Base-by-base conservation (phyloP, 306 rosid species). In the Vigna reflexopilosa region DNA sequence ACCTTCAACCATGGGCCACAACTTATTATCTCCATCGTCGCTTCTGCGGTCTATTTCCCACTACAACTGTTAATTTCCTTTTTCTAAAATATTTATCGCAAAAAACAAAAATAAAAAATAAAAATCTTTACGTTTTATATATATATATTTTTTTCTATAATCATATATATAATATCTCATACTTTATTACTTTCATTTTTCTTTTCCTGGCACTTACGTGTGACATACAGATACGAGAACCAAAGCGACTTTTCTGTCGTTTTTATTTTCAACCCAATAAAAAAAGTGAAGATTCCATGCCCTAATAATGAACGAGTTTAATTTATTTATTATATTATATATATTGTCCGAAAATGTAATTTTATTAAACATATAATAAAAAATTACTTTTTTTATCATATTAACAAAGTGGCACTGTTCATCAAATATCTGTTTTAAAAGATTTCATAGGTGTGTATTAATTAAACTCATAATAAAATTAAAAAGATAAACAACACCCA, bases 1-100 rank as follows among this genome's bases (percentile, higher is more conserved):
- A 88, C 88, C 89, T 30, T 79, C 40, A 87, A 77, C 78, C 73
- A 68, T 77, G 86, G 89, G 80, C 89, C 89, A 78, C 71, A 19
- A 77, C 85, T 75, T 83, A 51, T 81, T 77, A 85, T 88, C 91
- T 61, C 67, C 87, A 68, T 87, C 82, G 77, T 85, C 87, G 83
- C 85, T 63, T 88, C 87, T 54, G 80, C 79, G 73, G 65, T 70
- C 88, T 85, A 92, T 85, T 34, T 86, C 86, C 89, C 88, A 76
- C 85, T 83, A 57, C 51, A 34, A 70, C 79, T 40, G 28, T 76
- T 76, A 44, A 22, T n/a, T 32, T 42, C 9, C 9, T 42, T 9
- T 45, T 75, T 22, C 73, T 40, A 11, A 34, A 66, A 63, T 9
- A 40, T 57, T 26, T 28, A 48, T 77, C 15, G 40, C 58, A 50